Percentiles rank a stretch among this genome's conserved stretches.
These are phyloP conservation scores for Coccomyxa sp. DNA, from an alignment of 139 green algal species.

Conservation along the genomic window DNA sequence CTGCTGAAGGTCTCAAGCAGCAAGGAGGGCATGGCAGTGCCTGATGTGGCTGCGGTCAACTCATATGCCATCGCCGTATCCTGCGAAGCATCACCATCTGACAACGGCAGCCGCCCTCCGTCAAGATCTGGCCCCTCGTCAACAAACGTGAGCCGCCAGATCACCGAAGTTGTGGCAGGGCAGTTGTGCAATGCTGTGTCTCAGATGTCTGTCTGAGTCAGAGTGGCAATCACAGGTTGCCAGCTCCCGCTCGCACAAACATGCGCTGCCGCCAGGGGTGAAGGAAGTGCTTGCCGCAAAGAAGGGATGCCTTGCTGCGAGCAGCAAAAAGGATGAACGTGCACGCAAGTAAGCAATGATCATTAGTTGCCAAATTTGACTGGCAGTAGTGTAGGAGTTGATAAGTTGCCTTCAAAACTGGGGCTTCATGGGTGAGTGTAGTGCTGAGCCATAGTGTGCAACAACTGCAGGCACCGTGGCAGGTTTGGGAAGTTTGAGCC, in stretches of 20 bases:
- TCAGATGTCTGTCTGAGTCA: too few relatives aligned
- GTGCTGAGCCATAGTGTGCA: too few relatives aligned
- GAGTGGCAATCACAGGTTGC: too few relatives aligned
- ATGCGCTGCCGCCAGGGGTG: background rate
- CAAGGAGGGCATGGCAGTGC: background rate
- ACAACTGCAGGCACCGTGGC: slow-evolving; percentile 17
- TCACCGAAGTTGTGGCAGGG: too few relatives aligned
- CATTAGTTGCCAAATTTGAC: background rate
- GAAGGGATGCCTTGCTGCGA: slow-evolving; percentile 26
- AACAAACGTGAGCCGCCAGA: too few relatives aligned
- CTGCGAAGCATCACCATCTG: background rate
- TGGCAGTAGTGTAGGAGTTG: background rate
- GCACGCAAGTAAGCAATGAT: slow-evolving; percentile 18
- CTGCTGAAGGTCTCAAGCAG: slow-evolving; percentile 28
- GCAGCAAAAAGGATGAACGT: slow-evolving; percentile 66
- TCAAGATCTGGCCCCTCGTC: too few relatives aligned
- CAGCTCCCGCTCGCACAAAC: too few relatives aligned
- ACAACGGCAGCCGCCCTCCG: too few relatives aligned
- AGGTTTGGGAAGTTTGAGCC: slow-evolving; percentile 65
- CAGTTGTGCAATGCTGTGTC: too few relatives aligned
- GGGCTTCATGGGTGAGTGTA: too few relatives aligned
- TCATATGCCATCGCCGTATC: background rate
- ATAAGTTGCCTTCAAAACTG: background rate
- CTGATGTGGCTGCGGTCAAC: background rate
- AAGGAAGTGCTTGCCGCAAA: background rate